phyloP scores from a whole-genome alignment of 2,329 filamentous ascomycete species.

The Tolypocladium tropicale region DNA sequence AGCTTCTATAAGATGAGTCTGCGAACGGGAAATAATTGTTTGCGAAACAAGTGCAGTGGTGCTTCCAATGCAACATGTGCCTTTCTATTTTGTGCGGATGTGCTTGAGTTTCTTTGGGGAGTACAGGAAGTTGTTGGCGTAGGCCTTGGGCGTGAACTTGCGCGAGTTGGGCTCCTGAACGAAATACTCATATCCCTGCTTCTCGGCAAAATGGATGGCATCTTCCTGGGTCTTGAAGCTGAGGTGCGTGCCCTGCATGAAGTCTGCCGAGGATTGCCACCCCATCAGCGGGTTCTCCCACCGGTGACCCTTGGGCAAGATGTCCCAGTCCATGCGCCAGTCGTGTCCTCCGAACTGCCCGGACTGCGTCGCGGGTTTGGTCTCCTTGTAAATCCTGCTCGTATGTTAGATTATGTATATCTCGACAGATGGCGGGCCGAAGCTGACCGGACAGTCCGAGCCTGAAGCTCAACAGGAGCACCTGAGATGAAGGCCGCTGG shows the following conservation, averaged over 20 bases:
- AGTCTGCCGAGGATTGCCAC: slow-evolving; percentile 92
- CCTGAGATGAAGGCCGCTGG: slow-evolving; percentile 83
- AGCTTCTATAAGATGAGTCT: neutral
- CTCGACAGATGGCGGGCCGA: neutral
- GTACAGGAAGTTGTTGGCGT: slow-evolving; percentile 94
- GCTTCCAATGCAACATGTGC: neutral
- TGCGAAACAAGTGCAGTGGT: slow-evolving; percentile 14
- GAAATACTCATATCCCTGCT: slow-evolving; percentile 98
- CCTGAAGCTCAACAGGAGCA: slow-evolving; percentile 87
- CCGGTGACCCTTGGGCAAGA: slow-evolving; percentile 80
- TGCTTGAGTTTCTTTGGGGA: slow-evolving; percentile 78
- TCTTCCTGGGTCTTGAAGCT: slow-evolving; percentile 91
- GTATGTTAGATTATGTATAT: neutral
- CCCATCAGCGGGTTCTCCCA: slow-evolving; percentile 99
- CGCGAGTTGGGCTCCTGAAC: slow-evolving; percentile 93
- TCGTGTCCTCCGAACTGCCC: slow-evolving; percentile 73
- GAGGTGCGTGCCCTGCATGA: slow-evolving; percentile 87
- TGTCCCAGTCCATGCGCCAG: slow-evolving; percentile 99
- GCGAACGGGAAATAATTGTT: neutral
- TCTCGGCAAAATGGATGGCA: slow-evolving; percentile 89
- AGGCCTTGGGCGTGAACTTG: slow-evolving; percentile 81
- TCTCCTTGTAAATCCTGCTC: slow-evolving; percentile 75
- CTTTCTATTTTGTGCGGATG: slow-evolving; percentile 63
- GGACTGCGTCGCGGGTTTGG: slow-evolving; percentile 95
- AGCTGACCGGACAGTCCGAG: slow-evolving; percentile 78